Base-by-base conservation (phyloP, 2,329 filamentous ascomycete species). In the Seiridium cupressi region DNA sequence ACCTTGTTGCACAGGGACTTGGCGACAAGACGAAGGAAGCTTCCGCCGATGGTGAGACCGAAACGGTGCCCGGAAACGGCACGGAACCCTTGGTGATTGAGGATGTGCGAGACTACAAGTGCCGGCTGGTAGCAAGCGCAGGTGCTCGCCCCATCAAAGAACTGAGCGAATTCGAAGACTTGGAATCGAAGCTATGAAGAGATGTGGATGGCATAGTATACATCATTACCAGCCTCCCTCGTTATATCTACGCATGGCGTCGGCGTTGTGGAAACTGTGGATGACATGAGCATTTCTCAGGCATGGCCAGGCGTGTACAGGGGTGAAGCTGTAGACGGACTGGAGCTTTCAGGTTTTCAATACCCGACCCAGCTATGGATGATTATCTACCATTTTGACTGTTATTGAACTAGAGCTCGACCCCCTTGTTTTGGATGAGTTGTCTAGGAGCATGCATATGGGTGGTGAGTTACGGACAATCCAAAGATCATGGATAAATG, bases 121-220 rank as follows among this genome's bases (percentile, higher is more conserved):
- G 91, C 0, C 81, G 85, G 11, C 80, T 97, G 68, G 79, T 84
- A 61, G 84, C 92, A 35, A 95, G 88, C 64, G 81, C 84, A 31
- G 94, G 91, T 1, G 86, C 93, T 1, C 82, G 82, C 62, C 85
- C 93, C 0, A 85, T 91, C 36, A 88, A 84, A 70, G 89, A 95
- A 65, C 74, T 98, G 59, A 89, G 83, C 63, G 90, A 93, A 69
- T 98, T 94, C 74, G 91, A 97, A 72, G 94, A 97, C 61, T 80
- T 89, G 61, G 92, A 91, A 64, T 78, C 91, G 11, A 97, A 97
- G 79, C 81, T 97, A 60, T 94, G 73, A 82, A 59, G 36, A 38
- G 3, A 7, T 31, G 35, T 31, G 55, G 13, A 32, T 6, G 44
- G 13, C 10, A 35, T 35, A 48, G 26, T 55, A 59, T 46, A 57